Base-by-base conservation (phyloP, 2,329 filamentous ascomycete species). In the Cladophialophora psammophila region DNA sequence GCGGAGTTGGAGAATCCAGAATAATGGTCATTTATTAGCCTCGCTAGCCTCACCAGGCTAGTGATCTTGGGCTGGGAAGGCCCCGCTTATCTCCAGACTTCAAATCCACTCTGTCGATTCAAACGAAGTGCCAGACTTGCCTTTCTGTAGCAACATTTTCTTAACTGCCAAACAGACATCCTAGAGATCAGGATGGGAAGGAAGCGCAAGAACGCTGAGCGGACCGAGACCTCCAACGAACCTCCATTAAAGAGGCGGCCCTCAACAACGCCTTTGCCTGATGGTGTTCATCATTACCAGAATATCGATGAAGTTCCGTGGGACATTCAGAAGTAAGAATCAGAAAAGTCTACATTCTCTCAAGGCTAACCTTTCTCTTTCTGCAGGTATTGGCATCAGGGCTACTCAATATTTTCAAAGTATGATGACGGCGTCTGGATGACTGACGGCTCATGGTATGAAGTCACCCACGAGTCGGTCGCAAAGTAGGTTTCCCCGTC, bases 401-500 rank as follows among this genome's bases (percentile, higher is more conserved):
- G 95, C 67, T 90, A 95, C 78, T 90, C 89, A 60, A 91, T 99
- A 71, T 99, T 96, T 80, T 90, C 90, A 15, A 86, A 86, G 73
- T 99, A 97, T 76, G 90, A 97, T 76, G 86, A 94, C 66, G 94
- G 93, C 63, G 86, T 99, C 72, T 90, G 89, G 83, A 88, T 99
- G 84, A 99, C 96, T 0, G 90, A 96, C 77, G 90, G 94, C 80
- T 91, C 93, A 62, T 99, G 95, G 95, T 99, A 95, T 77, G 95
- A 94, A 63, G 94, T 98, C 7, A 99, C 96, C 0, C 94, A 95
- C 13, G 94, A 99, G 78, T 91, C 92, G 4, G 88, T 99, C 34
- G 95, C 95, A 67, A 88, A 85, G 92, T 95, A 82, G 74, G 84
- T 80, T 36, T 36, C 31, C 38, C 10, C 34, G 9, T 18, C 57